These are phyloP conservation scores for Fusarium brachygibbosum DNA, from an alignment of 2,329 filamentous ascomycete species.

Conservation along the genomic window DNA sequence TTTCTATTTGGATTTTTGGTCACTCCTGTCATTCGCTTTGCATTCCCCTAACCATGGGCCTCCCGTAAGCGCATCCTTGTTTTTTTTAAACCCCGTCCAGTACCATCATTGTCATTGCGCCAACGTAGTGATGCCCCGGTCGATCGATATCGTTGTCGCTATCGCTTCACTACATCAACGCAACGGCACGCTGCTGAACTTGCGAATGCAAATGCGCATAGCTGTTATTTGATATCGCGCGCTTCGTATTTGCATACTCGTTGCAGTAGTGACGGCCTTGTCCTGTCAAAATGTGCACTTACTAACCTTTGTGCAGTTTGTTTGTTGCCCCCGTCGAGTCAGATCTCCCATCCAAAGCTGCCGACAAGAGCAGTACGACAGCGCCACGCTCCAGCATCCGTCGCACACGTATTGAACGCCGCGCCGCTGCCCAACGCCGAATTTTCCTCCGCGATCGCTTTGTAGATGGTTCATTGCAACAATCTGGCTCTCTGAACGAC, in stretches of 20 bases:
- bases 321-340: constrained; percentile 63
- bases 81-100: constrained; percentile 27
- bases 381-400: constrained; percentile 59
- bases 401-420: constrained; percentile 53
- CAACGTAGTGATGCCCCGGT: constrained; percentile 42
- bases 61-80: constrained; percentile 59
- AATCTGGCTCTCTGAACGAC: constrained; percentile 6
- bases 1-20: constrained; percentile 1
- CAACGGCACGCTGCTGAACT: constrained; percentile 35
- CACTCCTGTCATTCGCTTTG: constrained; percentile 31
- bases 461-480: constrained; percentile 22
- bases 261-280: constrained; percentile 26
- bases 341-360: constrained; percentile 56
- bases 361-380: constrained; percentile 49
- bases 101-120: constrained; percentile 38
- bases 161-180: constrained; percentile 36
- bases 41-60: constrained; percentile 56
- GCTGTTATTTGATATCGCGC: constrained; percentile 21
- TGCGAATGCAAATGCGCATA: constrained; percentile 31
- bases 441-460: constrained; percentile 48
- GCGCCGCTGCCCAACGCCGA: constrained; percentile 50
- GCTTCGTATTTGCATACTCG: constrained; percentile 29
- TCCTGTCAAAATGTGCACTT: constrained; percentile 28
- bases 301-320: constrained; percentile 53
- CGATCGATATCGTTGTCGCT: constrained; percentile 38